phyloP scores from a whole-genome alignment of 1,284 basidiomycete species.

The Naganishia albida region DNA sequence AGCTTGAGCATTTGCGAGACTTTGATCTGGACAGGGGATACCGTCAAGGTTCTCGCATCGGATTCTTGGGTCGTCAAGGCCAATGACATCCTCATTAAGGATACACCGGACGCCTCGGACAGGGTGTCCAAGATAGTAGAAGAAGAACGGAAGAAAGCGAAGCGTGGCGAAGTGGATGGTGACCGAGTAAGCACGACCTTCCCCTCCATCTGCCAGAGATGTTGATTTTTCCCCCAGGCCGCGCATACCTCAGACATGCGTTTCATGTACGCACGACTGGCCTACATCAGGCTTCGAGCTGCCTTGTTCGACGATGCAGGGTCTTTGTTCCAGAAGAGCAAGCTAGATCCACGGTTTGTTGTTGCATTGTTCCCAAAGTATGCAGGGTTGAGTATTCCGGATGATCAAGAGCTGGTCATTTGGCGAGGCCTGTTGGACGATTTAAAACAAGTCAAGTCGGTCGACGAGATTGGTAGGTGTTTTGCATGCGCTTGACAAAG shows the following conservation, averaged over 20 bases:
- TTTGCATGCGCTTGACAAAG: neutral
- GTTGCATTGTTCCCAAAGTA: slow-evolving; percentile 53
- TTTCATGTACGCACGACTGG: slow-evolving; percentile 53
- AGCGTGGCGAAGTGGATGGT: slow-evolving; percentile 47
- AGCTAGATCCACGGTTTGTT: slow-evolving; percentile 52
- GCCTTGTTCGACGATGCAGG: slow-evolving; percentile 54
- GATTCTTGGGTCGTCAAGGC: slow-evolving; percentile 47
- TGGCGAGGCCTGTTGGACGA: slow-evolving; percentile 48
- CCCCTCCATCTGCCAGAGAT: neutral
- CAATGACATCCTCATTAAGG: slow-evolving; percentile 48
- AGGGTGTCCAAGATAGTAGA: slow-evolving; percentile 49
- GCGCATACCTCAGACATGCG: slow-evolving; percentile 49
- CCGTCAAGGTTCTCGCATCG: slow-evolving; percentile 50
- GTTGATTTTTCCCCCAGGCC: slow-evolving; percentile 31
- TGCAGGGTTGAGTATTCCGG: slow-evolving; percentile 47
- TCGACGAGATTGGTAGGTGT: slow-evolving; percentile 54
- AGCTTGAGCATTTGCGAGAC: slow-evolving; percentile 47
- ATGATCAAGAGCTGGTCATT: slow-evolving; percentile 51
- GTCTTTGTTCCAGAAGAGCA: slow-evolving; percentile 49
- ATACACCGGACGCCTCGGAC: slow-evolving; percentile 46
- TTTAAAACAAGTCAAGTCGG: slow-evolving; percentile 41
- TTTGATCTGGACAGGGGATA: slow-evolving; percentile 51
- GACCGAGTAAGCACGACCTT: slow-evolving; percentile 42
- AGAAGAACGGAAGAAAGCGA: slow-evolving; percentile 46
- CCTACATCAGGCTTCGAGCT: slow-evolving; percentile 48